phyloP scores from a whole-genome alignment of 2,329 filamentous ascomycete genomes.

The Pseudogymnoascus sp. region DNA sequence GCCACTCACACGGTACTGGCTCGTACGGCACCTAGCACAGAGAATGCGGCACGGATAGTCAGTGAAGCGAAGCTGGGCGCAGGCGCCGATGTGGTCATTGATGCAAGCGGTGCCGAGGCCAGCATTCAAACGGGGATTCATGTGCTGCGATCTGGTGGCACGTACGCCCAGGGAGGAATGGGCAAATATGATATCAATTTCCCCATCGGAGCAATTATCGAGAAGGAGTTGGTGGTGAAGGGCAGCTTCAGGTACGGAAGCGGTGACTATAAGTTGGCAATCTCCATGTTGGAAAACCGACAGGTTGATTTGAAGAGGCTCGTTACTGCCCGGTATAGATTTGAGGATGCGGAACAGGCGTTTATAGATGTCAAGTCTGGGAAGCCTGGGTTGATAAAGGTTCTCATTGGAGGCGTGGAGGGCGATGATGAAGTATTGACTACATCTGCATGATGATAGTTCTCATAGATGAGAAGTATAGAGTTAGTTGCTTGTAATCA shows the following conservation, averaged over 20 bases:
- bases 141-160: conserved; percentile 43
- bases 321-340: conserved; percentile 69
- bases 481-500: neutral
- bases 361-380: conserved; percentile 82
- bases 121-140: conserved; percentile 48
- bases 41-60: conserved; percentile 55
- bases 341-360: conserved; percentile 75
- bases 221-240: conserved; percentile 47
- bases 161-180: conserved; percentile 47
- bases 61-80: conserved; percentile 15
- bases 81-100: conserved; percentile 44
- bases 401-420: conserved; percentile 50
- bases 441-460: neutral
- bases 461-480: neutral
- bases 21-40: conserved; percentile 67
- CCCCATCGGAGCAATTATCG: conserved; percentile 43
- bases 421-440: neutral
- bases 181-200: conserved; percentile 46
- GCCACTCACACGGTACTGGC: conserved; percentile 58
- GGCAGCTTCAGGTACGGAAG: conserved; percentile 51
- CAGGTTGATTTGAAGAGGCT: conserved; percentile 76
- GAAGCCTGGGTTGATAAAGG: conserved; percentile 57
- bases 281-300: conserved; percentile 66
- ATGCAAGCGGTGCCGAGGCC: conserved; percentile 46
- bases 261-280: conserved; percentile 72